phyloP scores from a whole-genome alignment of 352 stramenopile species.

The Pythium pyrilobum region DNA sequence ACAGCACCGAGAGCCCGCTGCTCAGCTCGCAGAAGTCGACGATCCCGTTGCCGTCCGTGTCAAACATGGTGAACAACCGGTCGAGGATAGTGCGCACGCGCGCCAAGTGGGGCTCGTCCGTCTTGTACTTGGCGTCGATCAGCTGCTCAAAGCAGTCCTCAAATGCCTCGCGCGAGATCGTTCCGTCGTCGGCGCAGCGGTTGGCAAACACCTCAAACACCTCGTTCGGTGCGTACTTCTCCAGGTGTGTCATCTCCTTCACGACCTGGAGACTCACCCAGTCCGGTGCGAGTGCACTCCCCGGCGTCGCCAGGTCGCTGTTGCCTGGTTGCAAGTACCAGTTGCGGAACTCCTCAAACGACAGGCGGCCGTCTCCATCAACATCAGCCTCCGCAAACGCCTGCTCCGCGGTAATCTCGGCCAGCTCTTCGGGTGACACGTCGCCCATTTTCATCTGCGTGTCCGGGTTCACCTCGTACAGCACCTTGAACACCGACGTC shows the following conservation, averaged over 20 bases:
- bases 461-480: constrained; percentile 79
- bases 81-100: constrained; percentile 71
- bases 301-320: not conserved
- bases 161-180: constrained; percentile 75
- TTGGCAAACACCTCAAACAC: constrained; percentile 87
- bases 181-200: constrained; percentile 69
- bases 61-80: constrained; percentile 78
- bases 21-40: constrained; percentile 86
- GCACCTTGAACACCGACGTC: constrained; percentile 81
- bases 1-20: constrained; percentile 78
- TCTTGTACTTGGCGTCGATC: constrained; percentile 77
- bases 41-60: constrained; percentile 63
- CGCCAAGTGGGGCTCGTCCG: constrained; percentile 52
- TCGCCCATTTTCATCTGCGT: constrained; percentile 48
- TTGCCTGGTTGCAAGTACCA: constrained; percentile 66
- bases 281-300: constrained; percentile 24
- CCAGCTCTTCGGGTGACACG: constrained; percentile 68
- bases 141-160: constrained; percentile 81
- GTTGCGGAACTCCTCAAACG: constrained; percentile 75
- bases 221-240: constrained; percentile 74
- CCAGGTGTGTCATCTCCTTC: constrained; percentile 80
- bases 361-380: constrained; percentile 72
- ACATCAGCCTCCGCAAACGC: constrained; percentile 76
- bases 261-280: constrained; percentile 78
- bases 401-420: constrained; percentile 68